A percentile compares a stretch with the other conserved stretches of the same genome.
Evolutionary conservation across 495 filamentous ascomycete species (phyloP).

Genomic region (Penicillium ochrochloron): DNA sequence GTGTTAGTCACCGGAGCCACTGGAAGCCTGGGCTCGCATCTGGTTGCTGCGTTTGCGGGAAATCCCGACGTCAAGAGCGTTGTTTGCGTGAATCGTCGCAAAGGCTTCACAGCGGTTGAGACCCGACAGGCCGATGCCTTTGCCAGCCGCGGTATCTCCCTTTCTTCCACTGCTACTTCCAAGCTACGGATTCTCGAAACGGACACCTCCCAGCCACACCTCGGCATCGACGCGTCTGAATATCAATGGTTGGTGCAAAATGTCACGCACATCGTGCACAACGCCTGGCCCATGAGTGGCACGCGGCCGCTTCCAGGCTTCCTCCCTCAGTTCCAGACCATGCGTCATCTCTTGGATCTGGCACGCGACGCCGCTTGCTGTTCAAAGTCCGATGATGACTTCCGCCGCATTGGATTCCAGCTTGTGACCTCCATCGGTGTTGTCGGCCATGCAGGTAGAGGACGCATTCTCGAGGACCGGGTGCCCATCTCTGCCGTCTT

Average conservation of each 20-base stretch:
- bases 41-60: slow-evolving; percentile 43
- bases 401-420: slow-evolving; percentile 20
- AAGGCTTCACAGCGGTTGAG: background rate
- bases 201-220: slow-evolving; percentile 2
- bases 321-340: slow-evolving; percentile 30
- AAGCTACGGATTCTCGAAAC: slow-evolving; percentile 16
- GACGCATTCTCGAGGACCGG: slow-evolving; percentile 30
- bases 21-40: slow-evolving; percentile 50
- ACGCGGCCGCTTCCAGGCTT: slow-evolving; percentile 34
- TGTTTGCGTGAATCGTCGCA: slow-evolving; percentile 18
- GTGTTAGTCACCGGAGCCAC: slow-evolving; percentile 59
- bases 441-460: slow-evolving; percentile 44
- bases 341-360: slow-evolving; percentile 37
- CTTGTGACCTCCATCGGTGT: slow-evolving; percentile 59
- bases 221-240: slow-evolving; percentile 3
- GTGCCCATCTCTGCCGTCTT: slow-evolving; percentile 17
- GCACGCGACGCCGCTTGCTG: slow-evolving; percentile 23
- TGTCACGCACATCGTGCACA: slow-evolving; percentile 40
- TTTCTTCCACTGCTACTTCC: background rate
- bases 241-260: slow-evolving; percentile 8
- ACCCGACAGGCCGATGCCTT: slow-evolving; percentile 13
- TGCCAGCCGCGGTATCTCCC: slow-evolving; percentile 8
- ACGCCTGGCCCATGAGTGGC: slow-evolving; percentile 48
- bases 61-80: slow-evolving; percentile 34
- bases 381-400: background rate